Evolutionary conservation across 2,329 filamentous ascomycete species (phyloP).

Genomic region (Neoascochyta sp.): DNA sequence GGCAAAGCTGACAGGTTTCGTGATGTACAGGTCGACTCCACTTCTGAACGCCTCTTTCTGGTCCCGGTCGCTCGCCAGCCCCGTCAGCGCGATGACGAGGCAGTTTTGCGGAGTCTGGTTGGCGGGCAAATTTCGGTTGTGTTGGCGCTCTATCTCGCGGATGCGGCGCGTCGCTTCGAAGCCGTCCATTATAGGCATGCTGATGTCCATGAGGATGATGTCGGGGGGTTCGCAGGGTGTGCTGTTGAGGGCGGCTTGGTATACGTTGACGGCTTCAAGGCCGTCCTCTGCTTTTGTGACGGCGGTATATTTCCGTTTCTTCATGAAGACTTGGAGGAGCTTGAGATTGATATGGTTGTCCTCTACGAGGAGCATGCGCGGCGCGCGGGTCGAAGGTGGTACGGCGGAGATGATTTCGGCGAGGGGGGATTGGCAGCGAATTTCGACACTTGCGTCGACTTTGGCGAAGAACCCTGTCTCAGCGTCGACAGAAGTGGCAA

Average conservation of each 20-base stretch:
- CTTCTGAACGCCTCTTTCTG: constrained; percentile 16
- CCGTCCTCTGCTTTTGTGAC: constrained; percentile 21
- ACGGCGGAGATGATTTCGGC: no score
- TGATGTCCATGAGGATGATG: constrained; percentile 18
- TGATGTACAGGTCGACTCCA: constrained; percentile 20
- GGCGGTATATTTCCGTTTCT: constrained; percentile 15
- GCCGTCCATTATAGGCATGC: constrained; percentile 33
- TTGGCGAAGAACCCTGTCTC: no score
- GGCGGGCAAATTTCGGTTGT: constrained; percentile 1
- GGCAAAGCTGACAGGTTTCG: constrained; percentile 23
- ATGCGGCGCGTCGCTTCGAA: constrained; percentile 26
- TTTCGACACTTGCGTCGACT: no score
- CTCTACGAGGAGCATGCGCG: constrained; percentile 31
- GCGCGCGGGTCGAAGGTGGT: no score
- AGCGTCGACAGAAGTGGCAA: no score
- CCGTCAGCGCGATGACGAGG: constrained; percentile 18
- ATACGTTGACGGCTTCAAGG: constrained; percentile 19
- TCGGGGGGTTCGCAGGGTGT: constrained; percentile 4
- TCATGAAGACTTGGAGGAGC: constrained; percentile 24
- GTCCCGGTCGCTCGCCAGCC: constrained; percentile 13
- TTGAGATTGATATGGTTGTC: constrained; percentile 37
- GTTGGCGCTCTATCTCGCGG: constrained; percentile 15
- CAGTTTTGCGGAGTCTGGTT: constrained; percentile 1
- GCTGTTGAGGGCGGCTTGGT: constrained; percentile 11
- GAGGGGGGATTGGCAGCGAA: no score